Base-by-base conservation (phyloP, 192 early-diverging fungal species). In the Umbelopsis sp. region DNA sequence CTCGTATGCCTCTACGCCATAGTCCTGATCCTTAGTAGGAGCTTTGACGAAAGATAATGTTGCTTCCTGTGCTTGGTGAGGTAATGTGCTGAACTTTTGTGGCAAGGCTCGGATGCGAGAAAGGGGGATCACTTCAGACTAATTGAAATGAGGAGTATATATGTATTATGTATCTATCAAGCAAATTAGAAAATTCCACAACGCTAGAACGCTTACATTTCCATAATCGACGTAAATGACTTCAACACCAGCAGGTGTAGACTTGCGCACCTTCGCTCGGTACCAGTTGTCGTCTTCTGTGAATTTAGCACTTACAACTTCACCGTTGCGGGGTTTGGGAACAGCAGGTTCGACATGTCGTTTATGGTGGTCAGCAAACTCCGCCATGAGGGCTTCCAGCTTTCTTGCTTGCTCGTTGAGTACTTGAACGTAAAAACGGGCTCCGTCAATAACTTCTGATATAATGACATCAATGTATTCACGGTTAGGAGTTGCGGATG, bases 201-300 rank as follows among this genome's bases (percentile, higher is more conserved):
- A 11, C 24, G 70, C 17, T 24, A 9, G 45, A 4, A 62, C 24
- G 77, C 80, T 71, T 84, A 82, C 81, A 82, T 99, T 99, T 53
- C 97, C 97, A 83, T 94, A 98, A 83, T 99, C 97, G 51, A 97
- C 80, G 78, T 97, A 99, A 7, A 88, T 70, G 2, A 99, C 91
- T 43, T 92, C 83, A 65, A 84, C 90, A 73, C 75, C 87, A 14
- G 86, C 91, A 2, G 86, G 71, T 41, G 91, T 76, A 17, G 86
- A 80, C 65, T 86, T 87, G 43, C 84, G 80, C 20, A 99, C 85
- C 70, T 90, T 89, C 36, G 95, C 97, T 44, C 97, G 92, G 74
- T 96, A 96, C 93, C 96, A 97, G 73, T 88, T 82, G 66, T 94
- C 85, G 72, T 97, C 96, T 72, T 84, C 90, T 0, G 94, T 90